Evolutionary conservation across 768 basidiomycete genomes (phyloP), one percentile per base, ranked within the genome.

Genomic region (Leccinum truebloodii): DNA sequence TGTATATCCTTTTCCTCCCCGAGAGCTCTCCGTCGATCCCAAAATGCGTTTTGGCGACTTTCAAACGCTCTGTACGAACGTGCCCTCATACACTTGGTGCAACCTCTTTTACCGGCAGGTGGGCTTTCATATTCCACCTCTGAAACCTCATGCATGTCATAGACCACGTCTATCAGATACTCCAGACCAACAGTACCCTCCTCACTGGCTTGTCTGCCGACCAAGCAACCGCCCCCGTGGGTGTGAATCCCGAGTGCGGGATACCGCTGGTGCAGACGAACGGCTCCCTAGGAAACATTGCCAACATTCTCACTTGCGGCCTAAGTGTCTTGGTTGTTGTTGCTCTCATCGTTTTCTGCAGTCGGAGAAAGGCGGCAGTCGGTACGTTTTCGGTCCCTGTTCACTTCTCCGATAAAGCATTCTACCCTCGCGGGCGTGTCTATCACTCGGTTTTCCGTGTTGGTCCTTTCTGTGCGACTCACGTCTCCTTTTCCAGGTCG

Each of bases 31-130:
- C 56, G 6, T 55, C 30, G 37, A 9, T 41, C 37, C 35, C 59
- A 54, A 66, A 66, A 82, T 84, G 88, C 77, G 76, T 64, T 92
- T 93, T 71, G 90, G 90, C 60, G 87, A 91, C 69, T 93, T 91
- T 73, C 72, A 79, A 69, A 76, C 83, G 20, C 77, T 90, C 55
- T 94, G 93, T 73, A 76, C 79, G 46, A 75, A 83, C 48, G 83
- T 83, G 9, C 92, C 92, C 2, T 90, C 89, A 51, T 90, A 96
- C 70, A 85, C 95, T 0, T 91, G 92, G 86, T 98, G 95, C 77
- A 97, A 97, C 72, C 87, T 97, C 66, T 95, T 96, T 78, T 94
- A 94, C 77, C 84, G 84, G 61, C 94, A 96, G 80, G 87, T 94
- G 22, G 65, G 78, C 69, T 55, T 20, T 67, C 28, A 59, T 60